Base-by-base conservation (phyloP, 768 basidiomycete genomes). In the Royoungia palumana region DNA sequence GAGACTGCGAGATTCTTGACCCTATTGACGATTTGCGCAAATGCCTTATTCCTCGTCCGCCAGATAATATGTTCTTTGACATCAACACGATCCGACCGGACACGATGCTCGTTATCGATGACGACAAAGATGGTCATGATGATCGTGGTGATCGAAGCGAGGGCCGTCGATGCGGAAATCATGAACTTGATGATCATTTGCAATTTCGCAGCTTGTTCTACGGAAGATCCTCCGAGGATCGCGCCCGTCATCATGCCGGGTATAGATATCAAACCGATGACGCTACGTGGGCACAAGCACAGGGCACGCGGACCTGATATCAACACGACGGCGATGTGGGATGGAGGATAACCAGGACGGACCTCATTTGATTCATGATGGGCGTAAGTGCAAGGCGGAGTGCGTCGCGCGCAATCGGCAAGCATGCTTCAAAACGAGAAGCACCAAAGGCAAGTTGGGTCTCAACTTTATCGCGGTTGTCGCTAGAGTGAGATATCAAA, bases 181-280 rank as follows among this genome's bases (percentile, higher is more conserved):
- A 94, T 89, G 68, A 94, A 94, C 83, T 93, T 89, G 70, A 94
- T 90, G 49, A 94, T 83, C 85, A 93, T 93, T 58, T 94, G 93
- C 14, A 94, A 70, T 44, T 83, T 81, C 2, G 89, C 89, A 0
- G 92, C 93, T 66, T 91, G 89, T 17, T 89, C 77, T 35, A 94
- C 87, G 25, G 85, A 83, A 11, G 87, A 80, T 0, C 91, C 92
- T 12, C 89, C 93, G 12, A 94, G 81, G 51, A 94, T 85, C 5
- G 92, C 89, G 55, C 92, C 92, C 0, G 88, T 90, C 88, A 94
- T 91, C 89, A 90, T 92, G 1, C 90, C 89, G 1, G 87, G 86
- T 47, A 87, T 89, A 17, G 85, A 70, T 45, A 88, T 86, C 48
- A 87, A 83, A 6, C 87, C 85, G 7, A 85, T 72, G 39, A 89